Percentiles rank a stretch among this genome's conserved stretches.
Evolutionary conservation across 1,284 basidiomycete genomes (phyloP).

Genomic region (Ustilago bromivora): DNA sequence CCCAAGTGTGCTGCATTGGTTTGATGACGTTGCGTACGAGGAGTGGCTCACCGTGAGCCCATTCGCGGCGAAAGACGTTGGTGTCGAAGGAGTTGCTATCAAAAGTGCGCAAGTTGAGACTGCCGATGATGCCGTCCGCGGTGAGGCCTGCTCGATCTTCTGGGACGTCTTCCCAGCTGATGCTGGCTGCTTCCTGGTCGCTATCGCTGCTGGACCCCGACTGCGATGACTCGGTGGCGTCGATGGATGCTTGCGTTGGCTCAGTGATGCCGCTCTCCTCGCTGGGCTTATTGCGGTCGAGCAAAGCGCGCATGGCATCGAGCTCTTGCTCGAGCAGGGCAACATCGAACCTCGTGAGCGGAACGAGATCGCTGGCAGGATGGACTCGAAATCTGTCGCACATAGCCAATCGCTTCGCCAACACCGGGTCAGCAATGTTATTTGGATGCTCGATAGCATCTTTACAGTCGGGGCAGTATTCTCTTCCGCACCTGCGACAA

Average conservation of each 20-base stretch:
- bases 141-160: slow-evolving; percentile 21
- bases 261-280: neutral
- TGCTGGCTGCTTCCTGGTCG: slow-evolving; percentile 6
- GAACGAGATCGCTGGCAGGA: slow-evolving; percentile 76
- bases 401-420: slow-evolving; percentile 37
- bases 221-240: neutral
- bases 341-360: slow-evolving; percentile 79
- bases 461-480: slow-evolving; percentile 87
- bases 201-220: neutral
- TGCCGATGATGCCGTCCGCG: slow-evolving; percentile 34
- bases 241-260: neutral
- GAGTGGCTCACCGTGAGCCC: slow-evolving; percentile 55
- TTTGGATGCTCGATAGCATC: slow-evolving; percentile 73
- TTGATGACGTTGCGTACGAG: slow-evolving; percentile 50
- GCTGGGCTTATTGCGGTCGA: slow-evolving; percentile 10
- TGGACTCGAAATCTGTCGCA: slow-evolving; percentile 40
- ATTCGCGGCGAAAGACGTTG: slow-evolving; percentile 30
- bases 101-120: slow-evolving; percentile 23
- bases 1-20: slow-evolving; percentile 74
- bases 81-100: slow-evolving; percentile 21
- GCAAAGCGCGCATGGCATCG: slow-evolving; percentile 73
- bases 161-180: slow-evolving; percentile 21
- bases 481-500: slow-evolving; percentile 88
- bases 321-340: slow-evolving; percentile 77
- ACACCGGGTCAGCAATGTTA: slow-evolving; percentile 6